Percentiles rank a stretch among this genome's conserved stretches.
Evolutionary conservation across 495 filamentous ascomycete genomes (phyloP).

Genomic region (Annulohypoxylon maeteangense): DNA sequence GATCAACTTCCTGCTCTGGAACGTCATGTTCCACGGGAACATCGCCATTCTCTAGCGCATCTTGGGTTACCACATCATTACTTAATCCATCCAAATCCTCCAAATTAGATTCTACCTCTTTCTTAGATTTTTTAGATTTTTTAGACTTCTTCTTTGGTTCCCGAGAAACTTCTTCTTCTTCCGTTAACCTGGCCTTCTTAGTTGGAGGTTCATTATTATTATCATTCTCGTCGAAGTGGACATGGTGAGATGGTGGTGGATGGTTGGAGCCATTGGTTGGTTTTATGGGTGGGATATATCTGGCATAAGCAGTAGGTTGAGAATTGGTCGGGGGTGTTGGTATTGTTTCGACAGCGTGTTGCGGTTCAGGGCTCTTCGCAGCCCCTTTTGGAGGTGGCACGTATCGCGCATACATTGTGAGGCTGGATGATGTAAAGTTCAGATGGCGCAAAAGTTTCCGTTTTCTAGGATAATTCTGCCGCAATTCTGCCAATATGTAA

Average conservation of each 20-base stretch:
- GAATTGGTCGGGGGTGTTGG: constrained; percentile 21
- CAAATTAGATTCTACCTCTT: neutral
- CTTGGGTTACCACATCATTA: neutral
- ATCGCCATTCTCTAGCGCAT: constrained; percentile 1
- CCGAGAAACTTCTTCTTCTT: constrained; percentile 14
- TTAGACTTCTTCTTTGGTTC: constrained; percentile 36
- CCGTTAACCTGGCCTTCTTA: constrained; percentile 39
- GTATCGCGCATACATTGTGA: constrained; percentile 56
- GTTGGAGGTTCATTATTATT: constrained; percentile 33
- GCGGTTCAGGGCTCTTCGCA: constrained; percentile 14
- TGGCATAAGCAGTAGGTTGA: constrained; percentile 52
- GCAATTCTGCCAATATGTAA: constrained; percentile 43
- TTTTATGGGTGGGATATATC: constrained; percentile 53
- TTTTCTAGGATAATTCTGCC: neutral
- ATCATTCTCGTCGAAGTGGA: constrained; percentile 35
- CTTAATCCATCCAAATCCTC: constrained; percentile 12
- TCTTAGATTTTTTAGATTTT: constrained; percentile 44
- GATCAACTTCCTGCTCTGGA: neutral
- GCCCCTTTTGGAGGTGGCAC: constrained; percentile 51
- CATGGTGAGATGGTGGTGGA: constrained; percentile 31
- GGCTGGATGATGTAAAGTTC: constrained; percentile 8
- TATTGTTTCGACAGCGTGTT: neutral
- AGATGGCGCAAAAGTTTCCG: neutral
- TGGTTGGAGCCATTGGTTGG: constrained; percentile 27
- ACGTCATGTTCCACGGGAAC: neutral